Evolutionary conservation across 148 eudicot genomes (phyloP).

Genomic region (Dysphania ambrosioides): DNA sequence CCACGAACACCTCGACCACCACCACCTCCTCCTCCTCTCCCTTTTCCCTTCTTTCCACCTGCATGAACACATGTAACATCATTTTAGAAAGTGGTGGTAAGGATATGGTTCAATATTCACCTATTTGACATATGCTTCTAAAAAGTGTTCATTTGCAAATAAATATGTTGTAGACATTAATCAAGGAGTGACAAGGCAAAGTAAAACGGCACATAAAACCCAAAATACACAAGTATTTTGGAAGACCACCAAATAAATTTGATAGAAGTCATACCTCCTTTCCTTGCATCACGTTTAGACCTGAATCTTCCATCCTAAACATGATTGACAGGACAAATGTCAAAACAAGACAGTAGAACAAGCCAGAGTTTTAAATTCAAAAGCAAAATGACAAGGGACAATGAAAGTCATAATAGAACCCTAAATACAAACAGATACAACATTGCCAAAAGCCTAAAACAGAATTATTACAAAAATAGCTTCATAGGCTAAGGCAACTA

Average conservation of each 20-base stretch:
- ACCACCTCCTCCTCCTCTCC: slow-evolving; percentile 59
- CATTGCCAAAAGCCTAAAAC: neutral
- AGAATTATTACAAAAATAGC: too few species aligned
- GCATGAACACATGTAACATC: slow-evolving; percentile 23
- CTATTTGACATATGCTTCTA: neutral
- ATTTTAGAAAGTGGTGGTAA: neutral
- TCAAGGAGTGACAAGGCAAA: neutral
- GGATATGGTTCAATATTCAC: neutral
- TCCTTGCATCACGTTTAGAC: slow-evolving; percentile 93
- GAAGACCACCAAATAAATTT: neutral
- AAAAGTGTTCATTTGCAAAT: neutral
- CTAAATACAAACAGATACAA: neutral
- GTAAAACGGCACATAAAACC: neutral
- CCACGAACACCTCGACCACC: slow-evolving; percentile 89
- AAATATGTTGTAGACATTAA: neutral
- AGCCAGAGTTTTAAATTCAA: neutral
- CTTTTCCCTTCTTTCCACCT: slow-evolving; percentile 97
- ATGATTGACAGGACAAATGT: slow-evolving; percentile 47
- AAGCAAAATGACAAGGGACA: neutral
- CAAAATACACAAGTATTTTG: neutral
- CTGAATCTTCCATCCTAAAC: slow-evolving; percentile 93
- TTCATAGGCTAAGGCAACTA: too few species aligned
- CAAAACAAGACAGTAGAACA: slow-evolving; percentile 17
- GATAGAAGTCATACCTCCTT: slow-evolving; percentile 72
- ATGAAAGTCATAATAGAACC: neutral